These are phyloP conservation scores for Suillus spraguei DNA, from an alignment of 768 basidiomycete genomes.

Conservation along the genomic window DNA sequence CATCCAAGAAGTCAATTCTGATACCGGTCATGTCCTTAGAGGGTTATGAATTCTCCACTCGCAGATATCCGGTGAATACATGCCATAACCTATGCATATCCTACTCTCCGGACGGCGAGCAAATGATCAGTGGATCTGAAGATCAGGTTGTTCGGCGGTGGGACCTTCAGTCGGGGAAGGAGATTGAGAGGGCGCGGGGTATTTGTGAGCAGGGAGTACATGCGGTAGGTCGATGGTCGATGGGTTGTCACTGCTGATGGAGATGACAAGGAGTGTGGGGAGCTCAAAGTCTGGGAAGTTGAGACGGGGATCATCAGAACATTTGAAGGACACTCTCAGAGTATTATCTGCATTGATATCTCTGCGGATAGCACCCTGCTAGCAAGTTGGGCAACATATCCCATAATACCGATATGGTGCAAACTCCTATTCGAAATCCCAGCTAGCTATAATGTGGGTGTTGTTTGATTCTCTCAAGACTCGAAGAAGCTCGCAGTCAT, in stretches of 20 bases:
- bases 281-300: not conserved
- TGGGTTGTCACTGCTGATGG: not conserved
- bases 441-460: not conserved
- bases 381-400: constrained; percentile 7
- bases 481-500: not conserved
- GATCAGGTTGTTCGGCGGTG: not conserved
- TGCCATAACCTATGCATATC: not conserved
- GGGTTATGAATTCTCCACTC: not conserved
- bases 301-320: not conserved
- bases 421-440: not conserved
- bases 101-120: not conserved
- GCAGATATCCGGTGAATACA: no score
- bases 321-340: not conserved
- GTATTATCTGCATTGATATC: not conserved
- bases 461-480: not conserved
- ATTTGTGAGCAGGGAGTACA: not conserved
- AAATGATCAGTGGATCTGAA: not conserved
- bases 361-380: constrained; percentile 13
- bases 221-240: not conserved
- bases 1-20: not conserved
- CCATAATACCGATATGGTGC: constrained; percentile 6
- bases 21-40: not conserved
- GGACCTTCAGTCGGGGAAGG: not conserved
- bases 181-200: not conserved
- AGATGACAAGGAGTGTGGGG: not conserved